A percentile compares a stretch with the other conserved stretches of the same genome.
Evolutionary conservation across 2,329 filamentous ascomycete species (phyloP).

Genomic region (Aureobasidium sp.): DNA sequence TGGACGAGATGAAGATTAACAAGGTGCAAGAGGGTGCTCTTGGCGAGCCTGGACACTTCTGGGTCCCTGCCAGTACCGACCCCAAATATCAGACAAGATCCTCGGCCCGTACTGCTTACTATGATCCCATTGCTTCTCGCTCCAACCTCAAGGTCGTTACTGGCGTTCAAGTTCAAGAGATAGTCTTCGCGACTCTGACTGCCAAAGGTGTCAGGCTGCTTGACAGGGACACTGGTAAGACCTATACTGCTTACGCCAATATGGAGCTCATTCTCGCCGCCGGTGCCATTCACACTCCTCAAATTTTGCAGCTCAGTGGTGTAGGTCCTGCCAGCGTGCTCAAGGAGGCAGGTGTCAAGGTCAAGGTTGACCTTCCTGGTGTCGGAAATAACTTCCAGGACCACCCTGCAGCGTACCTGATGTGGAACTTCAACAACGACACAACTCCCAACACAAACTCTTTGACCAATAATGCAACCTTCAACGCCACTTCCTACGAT

Average conservation of each 20-base stretch:
- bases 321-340: conserved; percentile 16
- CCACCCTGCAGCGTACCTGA: conserved; percentile 3
- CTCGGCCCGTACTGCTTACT: conserved; percentile 25
- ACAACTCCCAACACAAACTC: conserved; percentile 22
- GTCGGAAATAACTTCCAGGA: conserved; percentile 31
- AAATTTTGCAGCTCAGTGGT: conserved; percentile 29
- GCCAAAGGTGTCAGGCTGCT: conserved; percentile 14
- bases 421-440: conserved; percentile 13
- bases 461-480: conserved; percentile 21
- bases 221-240: background rate
- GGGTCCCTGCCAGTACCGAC: conserved; percentile 29
- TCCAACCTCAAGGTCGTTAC: conserved; percentile 25
- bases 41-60: conserved; percentile 27
- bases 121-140: conserved; percentile 23
- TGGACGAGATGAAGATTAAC: conserved; percentile 15
- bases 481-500: conserved; percentile 22
- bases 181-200: conserved; percentile 1
- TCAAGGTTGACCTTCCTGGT: conserved; percentile 22
- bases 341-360: conserved; percentile 20
- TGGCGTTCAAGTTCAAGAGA: conserved; percentile 17
- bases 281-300: conserved; percentile 27
- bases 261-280: conserved; percentile 29
- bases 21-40: conserved; percentile 16
- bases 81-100: conserved; percentile 26
- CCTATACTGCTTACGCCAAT: conserved; percentile 8